A percentile compares a stretch with the other conserved stretches of the same genome.
phyloP scores from a whole-genome alignment of 495 filamentous ascomycete species.

The Penicillium canescens region DNA sequence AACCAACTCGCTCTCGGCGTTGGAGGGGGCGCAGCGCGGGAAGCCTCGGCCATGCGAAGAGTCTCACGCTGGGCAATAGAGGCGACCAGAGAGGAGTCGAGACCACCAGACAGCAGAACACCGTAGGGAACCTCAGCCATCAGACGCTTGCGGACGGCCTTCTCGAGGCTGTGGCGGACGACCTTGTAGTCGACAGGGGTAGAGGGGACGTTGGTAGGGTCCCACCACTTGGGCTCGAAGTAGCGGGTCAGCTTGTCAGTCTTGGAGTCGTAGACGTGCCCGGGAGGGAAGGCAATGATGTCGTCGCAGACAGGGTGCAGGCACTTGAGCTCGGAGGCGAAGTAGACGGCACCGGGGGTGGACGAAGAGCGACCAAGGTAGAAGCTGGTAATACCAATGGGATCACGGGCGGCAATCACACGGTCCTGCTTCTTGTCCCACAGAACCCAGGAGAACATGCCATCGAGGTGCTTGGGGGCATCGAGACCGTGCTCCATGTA shows the following conservation, averaged over 20 bases:
- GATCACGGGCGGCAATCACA: slow-evolving; percentile 90
- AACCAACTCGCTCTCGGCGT: slow-evolving; percentile 68
- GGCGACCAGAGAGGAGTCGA: slow-evolving; percentile 94
- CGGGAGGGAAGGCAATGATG: slow-evolving; percentile 90
- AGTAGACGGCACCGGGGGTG: slow-evolving; percentile 85
- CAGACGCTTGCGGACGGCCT: slow-evolving; percentile 89
- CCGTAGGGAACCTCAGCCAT: slow-evolving; percentile 99
- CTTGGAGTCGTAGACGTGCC: slow-evolving; percentile 92
- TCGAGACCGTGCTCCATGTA: slow-evolving; percentile 91
- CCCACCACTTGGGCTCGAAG: slow-evolving; percentile 92
- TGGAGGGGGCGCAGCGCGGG: slow-evolving; percentile 36
- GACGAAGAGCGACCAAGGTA: slow-evolving; percentile 88
- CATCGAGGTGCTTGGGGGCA: slow-evolving; percentile 91
- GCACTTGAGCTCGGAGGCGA: slow-evolving; percentile 95
- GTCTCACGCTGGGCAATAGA: slow-evolving; percentile 95
- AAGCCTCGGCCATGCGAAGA: slow-evolving; percentile 65
- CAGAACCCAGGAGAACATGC: slow-evolving; percentile 99
- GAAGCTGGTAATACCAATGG: slow-evolving; percentile 95
- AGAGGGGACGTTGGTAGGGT: slow-evolving; percentile 72
- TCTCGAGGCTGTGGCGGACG: slow-evolving; percentile 80
- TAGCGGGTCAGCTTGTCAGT: slow-evolving; percentile 80
- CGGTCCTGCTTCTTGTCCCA: slow-evolving; percentile 93
- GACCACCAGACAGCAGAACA: slow-evolving; percentile 89
- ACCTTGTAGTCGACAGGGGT: slow-evolving; percentile 78
- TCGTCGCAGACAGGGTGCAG: slow-evolving; percentile 92